Base-by-base conservation (phyloP, 2,329 filamentous ascomycete genomes). In the Paecilomyces dactylethromorphus region DNA sequence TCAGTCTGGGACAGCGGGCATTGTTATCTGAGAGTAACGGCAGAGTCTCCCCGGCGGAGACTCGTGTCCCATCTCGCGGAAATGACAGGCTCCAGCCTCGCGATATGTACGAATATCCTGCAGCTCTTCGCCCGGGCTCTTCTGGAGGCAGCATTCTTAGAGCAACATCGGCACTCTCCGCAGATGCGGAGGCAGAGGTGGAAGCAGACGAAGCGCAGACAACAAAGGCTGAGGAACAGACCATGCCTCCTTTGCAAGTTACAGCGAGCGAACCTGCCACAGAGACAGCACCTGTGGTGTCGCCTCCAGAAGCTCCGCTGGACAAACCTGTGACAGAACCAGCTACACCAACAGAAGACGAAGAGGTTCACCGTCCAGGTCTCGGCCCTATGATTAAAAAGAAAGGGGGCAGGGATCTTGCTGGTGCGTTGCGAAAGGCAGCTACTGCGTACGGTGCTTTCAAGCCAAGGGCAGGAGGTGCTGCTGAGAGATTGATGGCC, bases 371-470 rank as follows among this genome's bases (percentile, higher is more conserved):
- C 64, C 80, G 90, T n/a, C 91, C 91, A 18, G 92, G 91, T 0
- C 81, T 96, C 6, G 91, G 91, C 0, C 91, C 92, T 1, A 96
- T 96, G 92, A 88, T 97, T 67, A 93, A 91, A 74, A 85, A 88
- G 62, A 91, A 90, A 69, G 87, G 86, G 1, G 86, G 83, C 62
- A 82, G 81, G n/a, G 73, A 94, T 58, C 81, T 94, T 66, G 90
- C 90, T 21, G 87, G 84, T 35, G 82, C 84, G 5, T 84, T 97
- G 61, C 89, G 90, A 76, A 95, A 91, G 73, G 91, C 91, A 24
- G 91, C 91, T 0, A 85, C 82, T 58, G 85, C 88, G 24, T 73
- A 76, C 62, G 87, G 87, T 58, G 83, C 84, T 18, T 97, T 97
- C 77, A 95, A 93, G 69, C 93, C 93, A 21, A 86, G 93, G 59